These are phyloP conservation scores for Ustulina deusta DNA, from an alignment of 2,329 filamentous ascomycete species.

Conservation along the genomic window DNA sequence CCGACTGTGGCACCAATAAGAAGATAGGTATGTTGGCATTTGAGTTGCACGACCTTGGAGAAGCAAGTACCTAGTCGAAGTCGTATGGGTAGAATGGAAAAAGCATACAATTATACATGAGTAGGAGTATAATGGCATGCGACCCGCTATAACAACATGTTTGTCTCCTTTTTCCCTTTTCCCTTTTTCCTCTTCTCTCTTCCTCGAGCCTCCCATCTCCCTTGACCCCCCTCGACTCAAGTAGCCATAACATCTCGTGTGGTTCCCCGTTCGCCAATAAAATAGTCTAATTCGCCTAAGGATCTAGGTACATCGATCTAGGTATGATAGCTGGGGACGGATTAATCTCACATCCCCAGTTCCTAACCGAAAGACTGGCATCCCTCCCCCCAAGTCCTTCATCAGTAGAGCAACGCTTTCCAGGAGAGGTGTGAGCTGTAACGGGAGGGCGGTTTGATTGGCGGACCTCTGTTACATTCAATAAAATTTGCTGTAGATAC, in stretches of 20 bases:
- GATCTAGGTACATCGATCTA: neutral
- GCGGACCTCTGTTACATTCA: neutral
- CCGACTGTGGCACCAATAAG: conserved; percentile 13
- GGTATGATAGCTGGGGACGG: neutral
- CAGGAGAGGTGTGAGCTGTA: neutral
- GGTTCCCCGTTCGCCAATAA: conserved; percentile 3
- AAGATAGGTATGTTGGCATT: conserved; percentile 15
- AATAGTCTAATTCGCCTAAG: neutral
- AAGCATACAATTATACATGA: neutral
- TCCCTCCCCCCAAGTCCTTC: neutral
- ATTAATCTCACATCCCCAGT: conserved; percentile 8
- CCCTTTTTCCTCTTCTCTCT: neutral
- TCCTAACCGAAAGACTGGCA: neutral
- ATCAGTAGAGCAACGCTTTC: conserved; percentile 2
- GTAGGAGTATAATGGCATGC: conserved; percentile 12
- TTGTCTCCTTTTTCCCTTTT: neutral
- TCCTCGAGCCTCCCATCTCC: conserved; percentile 3
- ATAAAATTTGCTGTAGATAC: neutral
- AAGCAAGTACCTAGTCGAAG: neutral
- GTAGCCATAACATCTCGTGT: conserved; percentile 1
- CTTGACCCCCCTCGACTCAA: conserved; percentile 4
- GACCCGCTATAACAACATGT: conserved; percentile 24
- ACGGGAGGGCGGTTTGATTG: conserved; percentile 7
- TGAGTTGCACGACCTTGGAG: conserved; percentile 11
- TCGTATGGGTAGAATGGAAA: neutral